Conservation (phyloP, 1,284 basidiomycete species). For the Clitocybe nebularis region DNA sequence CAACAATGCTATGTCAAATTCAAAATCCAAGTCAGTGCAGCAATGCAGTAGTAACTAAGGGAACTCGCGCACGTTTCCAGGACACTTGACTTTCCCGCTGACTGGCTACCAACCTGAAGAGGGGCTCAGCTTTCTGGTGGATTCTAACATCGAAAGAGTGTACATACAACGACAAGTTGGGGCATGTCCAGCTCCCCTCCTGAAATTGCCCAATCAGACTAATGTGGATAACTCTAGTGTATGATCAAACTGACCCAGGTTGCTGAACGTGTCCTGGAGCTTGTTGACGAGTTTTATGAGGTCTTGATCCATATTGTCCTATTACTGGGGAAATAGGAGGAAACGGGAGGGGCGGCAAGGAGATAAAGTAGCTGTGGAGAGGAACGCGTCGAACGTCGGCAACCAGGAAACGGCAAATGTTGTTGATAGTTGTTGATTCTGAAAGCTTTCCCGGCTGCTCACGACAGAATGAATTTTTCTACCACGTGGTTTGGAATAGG, state of each 20-base stretch:
- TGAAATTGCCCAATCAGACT: slow-evolving; percentile 27
- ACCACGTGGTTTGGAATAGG: too few relatives aligned
- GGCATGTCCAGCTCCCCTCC: slow-evolving; percentile 86
- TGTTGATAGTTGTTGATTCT: slow-evolving; percentile 13
- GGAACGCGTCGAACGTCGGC: slow-evolving; percentile 19
- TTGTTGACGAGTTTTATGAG: slow-evolving; percentile 95
- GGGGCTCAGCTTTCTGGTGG: slow-evolving; percentile 3
- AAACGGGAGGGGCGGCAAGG: slow-evolving; percentile 7
- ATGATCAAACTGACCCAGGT: slow-evolving; percentile 56
- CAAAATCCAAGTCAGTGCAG: slow-evolving; percentile 6
- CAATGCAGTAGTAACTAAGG: slow-evolving; percentile 13
- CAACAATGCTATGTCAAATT: slow-evolving; percentile 70
- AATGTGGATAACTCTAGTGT: slow-evolving; percentile 9
- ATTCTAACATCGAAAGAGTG: slow-evolving; percentile 7
- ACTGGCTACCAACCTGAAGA: slow-evolving; percentile 77
- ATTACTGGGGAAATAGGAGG: too few relatives aligned
- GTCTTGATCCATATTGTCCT: slow-evolving; percentile 81
- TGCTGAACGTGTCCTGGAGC: slow-evolving; percentile 87
- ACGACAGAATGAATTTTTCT: too few relatives aligned
- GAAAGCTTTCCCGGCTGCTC: slow-evolving; percentile 2
- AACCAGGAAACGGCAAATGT: slow-evolving; percentile 6
- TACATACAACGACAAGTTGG: slow-evolving; percentile 73
- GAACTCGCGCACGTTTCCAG: slow-evolving; percentile 68
- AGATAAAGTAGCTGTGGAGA: too few relatives aligned
- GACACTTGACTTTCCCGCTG: slow-evolving; percentile 83